Conservation (phyloP, 2,329 filamentous ascomycete genomes). For the Zymoseptoria brevis region DNA sequence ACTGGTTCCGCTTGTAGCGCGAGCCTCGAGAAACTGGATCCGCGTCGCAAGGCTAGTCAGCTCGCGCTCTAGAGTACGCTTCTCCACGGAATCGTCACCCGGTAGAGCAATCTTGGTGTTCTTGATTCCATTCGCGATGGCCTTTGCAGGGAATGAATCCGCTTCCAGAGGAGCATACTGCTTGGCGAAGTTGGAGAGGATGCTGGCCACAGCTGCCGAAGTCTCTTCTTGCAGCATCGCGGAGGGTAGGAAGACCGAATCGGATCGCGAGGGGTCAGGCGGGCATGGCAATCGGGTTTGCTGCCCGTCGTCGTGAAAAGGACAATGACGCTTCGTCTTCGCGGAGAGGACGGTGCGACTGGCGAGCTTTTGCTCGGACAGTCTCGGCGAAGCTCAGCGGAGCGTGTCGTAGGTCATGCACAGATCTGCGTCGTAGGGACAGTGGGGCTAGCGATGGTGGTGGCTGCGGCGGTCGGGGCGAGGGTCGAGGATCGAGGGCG, state of each 20-base stretch:
- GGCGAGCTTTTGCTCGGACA: slow-evolving; percentile 12
- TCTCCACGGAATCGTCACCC: slow-evolving; percentile 66
- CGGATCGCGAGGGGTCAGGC: slow-evolving; percentile 9
- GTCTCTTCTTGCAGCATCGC: slow-evolving; percentile 27
- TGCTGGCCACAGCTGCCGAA: slow-evolving; percentile 29
- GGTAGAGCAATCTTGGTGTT: slow-evolving; percentile 59
- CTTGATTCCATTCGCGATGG: slow-evolving; percentile 45
- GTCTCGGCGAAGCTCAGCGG: slow-evolving; percentile 2
- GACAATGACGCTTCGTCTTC: slow-evolving; percentile 16
- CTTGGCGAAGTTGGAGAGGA: slow-evolving; percentile 44
- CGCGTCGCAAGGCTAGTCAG: slow-evolving; percentile 68
- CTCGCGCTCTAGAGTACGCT: slow-evolving; percentile 73
- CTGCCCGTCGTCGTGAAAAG: slow-evolving; percentile 7
- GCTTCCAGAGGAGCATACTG: slow-evolving; percentile 38
- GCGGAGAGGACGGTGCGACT: slow-evolving; percentile 8
- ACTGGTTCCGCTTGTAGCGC: slow-evolving; percentile 46
- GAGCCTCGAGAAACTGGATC: slow-evolving; percentile 74
- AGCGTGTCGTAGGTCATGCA: not conserved
- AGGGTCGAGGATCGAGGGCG: not conserved
- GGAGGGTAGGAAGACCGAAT: not conserved
- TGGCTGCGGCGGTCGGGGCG: not conserved
- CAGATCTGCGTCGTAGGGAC: not conserved
- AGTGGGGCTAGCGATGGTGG: not conserved
- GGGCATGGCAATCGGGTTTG: slow-evolving; percentile 13
- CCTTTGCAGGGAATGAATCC: slow-evolving; percentile 37